phyloP scores from a whole-genome alignment of 495 filamentous ascomycete species.

The Barbatosphaeria neglecta region DNA sequence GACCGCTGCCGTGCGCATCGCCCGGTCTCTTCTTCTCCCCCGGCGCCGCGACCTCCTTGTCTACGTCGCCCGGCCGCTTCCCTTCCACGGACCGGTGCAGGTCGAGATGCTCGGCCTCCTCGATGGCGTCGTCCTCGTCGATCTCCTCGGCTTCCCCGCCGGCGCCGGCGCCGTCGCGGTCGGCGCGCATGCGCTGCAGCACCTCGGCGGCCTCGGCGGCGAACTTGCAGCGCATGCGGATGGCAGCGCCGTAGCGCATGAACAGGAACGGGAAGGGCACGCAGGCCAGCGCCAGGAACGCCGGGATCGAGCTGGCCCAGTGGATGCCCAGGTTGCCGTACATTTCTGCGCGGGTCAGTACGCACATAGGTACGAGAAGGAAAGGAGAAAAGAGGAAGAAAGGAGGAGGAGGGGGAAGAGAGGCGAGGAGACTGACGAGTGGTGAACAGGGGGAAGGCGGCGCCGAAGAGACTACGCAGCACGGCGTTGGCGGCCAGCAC shows the following conservation, averaged over 20 bases:
- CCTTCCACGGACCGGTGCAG: not conserved
- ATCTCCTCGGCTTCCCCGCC: slow-evolving; percentile 1
- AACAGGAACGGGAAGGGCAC: slow-evolving; percentile 74
- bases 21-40: too few relatives aligned
- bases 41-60: too few relatives aligned
- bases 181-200: slow-evolving; percentile 19
- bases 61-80: not conserved
- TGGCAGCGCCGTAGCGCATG: slow-evolving; percentile 57
- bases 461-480: slow-evolving; percentile 54
- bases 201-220: slow-evolving; percentile 52
- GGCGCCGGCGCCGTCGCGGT: not conserved
- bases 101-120: slow-evolving; percentile 1
- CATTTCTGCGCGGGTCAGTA: slow-evolving; percentile 34
- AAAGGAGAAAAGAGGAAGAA: not conserved
- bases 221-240: slow-evolving; percentile 64
- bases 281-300: slow-evolving; percentile 64
- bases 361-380: not conserved
- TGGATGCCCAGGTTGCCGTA: slow-evolving; percentile 65
- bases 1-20: too few relatives aligned
- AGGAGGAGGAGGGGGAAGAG: slow-evolving; percentile 5
- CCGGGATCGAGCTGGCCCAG: slow-evolving; percentile 69
- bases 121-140: slow-evolving; percentile 4
- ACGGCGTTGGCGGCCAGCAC: slow-evolving; percentile 71
- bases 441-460: slow-evolving; percentile 80
- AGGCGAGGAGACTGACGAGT: slow-evolving; percentile 45